phyloP scores from a whole-genome alignment of 805 yeast genomes.

The Cyberlindnera sargentensis region DNA sequence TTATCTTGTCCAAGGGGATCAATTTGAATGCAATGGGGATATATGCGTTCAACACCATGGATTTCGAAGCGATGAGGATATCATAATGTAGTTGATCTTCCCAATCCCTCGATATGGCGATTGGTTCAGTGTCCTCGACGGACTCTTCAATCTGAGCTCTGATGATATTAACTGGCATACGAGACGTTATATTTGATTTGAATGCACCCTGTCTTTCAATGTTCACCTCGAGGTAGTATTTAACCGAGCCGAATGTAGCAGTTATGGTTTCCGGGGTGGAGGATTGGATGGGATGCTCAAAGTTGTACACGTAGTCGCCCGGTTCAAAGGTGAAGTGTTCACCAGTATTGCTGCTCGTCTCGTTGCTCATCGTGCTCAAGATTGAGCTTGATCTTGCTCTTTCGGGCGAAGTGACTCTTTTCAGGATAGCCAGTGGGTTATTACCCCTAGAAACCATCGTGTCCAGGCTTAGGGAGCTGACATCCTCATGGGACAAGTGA shows the following conservation, averaged over 20 bases:
- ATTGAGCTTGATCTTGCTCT: conserved; percentile 12
- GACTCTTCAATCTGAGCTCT: conserved; percentile 74
- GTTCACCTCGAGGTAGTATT: conserved; percentile 60
- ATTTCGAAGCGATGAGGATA: conserved; percentile 84
- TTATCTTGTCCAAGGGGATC: conserved; percentile 79
- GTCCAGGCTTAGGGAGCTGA: conserved; percentile 23
- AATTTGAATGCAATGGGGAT: conserved; percentile 80
- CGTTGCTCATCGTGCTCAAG: conserved; percentile 4
- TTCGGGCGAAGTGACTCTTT: conserved; percentile 21
- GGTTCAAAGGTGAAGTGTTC: conserved; percentile 49
- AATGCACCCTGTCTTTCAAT: conserved; percentile 81
- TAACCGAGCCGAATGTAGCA: conserved; percentile 77
- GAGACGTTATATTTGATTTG: conserved; percentile 65
- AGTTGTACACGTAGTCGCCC: conserved; percentile 89
- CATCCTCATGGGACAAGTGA: conserved; percentile 5
- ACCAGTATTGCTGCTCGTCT: conserved; percentile 1
- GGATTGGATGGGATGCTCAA: conserved; percentile 82
- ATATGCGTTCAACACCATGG: conserved; percentile 74
- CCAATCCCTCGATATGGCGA: conserved; percentile 87
- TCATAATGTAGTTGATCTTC: conserved; percentile 88
- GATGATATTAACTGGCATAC: conserved; percentile 56
- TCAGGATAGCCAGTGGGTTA: conserved; percentile 19
- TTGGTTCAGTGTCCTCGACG: conserved; percentile 88
- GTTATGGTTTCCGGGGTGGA: conserved; percentile 73
- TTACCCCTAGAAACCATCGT: conserved; percentile 4